These are phyloP conservation scores for Kwoniella dendrophila DNA, from an alignment of 768 basidiomycete genomes.

Conservation along the genomic window DNA sequence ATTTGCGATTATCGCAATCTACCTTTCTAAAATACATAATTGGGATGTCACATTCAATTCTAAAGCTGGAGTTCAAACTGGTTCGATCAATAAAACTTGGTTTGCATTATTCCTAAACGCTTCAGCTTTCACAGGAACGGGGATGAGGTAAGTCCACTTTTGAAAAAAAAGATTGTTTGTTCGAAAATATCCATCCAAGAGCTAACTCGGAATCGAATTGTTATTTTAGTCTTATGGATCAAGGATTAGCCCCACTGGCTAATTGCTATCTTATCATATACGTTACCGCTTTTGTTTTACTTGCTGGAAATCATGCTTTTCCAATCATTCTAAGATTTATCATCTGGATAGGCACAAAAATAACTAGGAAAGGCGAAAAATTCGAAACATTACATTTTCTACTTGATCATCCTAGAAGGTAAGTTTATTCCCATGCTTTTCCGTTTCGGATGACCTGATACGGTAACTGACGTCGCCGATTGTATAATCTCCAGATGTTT, in stretches of 20 bases:
- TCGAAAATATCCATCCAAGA: no score
- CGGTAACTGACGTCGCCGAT: neutral
- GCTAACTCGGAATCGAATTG: no score
- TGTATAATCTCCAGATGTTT: conserved; percentile 38
- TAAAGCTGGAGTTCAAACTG: conserved; percentile 29
- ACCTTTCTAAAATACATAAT: conserved; percentile 32
- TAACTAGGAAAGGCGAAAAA: conserved; percentile 32
- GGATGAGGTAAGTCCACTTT: conserved; percentile 39
- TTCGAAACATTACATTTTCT: conserved; percentile 51
- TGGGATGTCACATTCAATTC: conserved; percentile 37
- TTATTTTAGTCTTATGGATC: conserved; percentile 39
- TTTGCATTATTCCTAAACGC: conserved; percentile 34
- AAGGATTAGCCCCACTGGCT: conserved; percentile 41
- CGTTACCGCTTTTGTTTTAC: conserved; percentile 36
- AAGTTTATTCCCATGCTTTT: conserved; percentile 6
- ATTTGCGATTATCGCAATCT: conserved; percentile 48
- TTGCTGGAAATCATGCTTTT: conserved; percentile 51
- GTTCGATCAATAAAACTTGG: conserved; percentile 42
- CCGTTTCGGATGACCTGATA: neutral
- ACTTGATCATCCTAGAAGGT: conserved; percentile 51
- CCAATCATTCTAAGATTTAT: conserved; percentile 45
- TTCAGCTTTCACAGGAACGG: conserved; percentile 40
- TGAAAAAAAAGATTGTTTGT: no score
- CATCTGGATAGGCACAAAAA: conserved; percentile 49
- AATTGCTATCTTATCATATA: conserved; percentile 43